Percentiles rank a stretch among this genome's conserved stretches.
phyloP scores from a whole-genome alignment of 2,329 filamentous ascomycete species.

The Neurospora crassa region DNA sequence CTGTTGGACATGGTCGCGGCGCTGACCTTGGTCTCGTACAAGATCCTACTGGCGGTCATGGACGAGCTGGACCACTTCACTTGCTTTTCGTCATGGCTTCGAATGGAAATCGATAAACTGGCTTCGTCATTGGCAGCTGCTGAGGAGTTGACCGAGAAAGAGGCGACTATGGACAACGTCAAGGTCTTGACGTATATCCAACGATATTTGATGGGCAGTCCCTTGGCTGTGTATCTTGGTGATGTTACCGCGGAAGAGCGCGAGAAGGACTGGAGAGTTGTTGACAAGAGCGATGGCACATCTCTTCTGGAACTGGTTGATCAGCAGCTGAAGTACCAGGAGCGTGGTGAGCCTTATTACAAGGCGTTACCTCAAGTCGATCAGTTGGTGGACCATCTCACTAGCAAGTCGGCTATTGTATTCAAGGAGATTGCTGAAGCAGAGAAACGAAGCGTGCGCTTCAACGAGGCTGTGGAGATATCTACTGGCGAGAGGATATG shows the following conservation, averaged over 20 bases:
- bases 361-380: constrained; percentile 51
- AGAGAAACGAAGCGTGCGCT: constrained; percentile 57
- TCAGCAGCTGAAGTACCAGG: constrained; percentile 37
- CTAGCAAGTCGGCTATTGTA: constrained; percentile 46
- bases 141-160: constrained; percentile 69
- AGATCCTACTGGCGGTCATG: constrained; percentile 59
- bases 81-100: constrained; percentile 76
- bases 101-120: constrained; percentile 71
- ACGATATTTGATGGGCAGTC: constrained; percentile 56
- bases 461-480: constrained; percentile 46
- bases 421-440: constrained; percentile 62
- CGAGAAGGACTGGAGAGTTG: constrained; percentile 32
- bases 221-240: constrained; percentile 51
- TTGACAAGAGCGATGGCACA: constrained; percentile 27
- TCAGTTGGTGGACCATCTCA: constrained; percentile 51
- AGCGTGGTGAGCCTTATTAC: constrained; percentile 34
- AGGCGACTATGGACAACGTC: constrained; percentile 63
- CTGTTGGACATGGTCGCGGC: constrained; percentile 64
- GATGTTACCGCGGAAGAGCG: constrained; percentile 41
- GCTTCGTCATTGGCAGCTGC: constrained; percentile 49
- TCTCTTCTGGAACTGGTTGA: constrained; percentile 39
- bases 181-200: constrained; percentile 72
- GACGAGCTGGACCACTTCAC: constrained; percentile 70
- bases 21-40: constrained; percentile 66
- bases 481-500: constrained; percentile 34